A percentile compares a stretch with the other conserved stretches of the same genome.
Evolutionary conservation across 768 basidiomycete genomes (phyloP).

Genomic region (Lentinula detonsa): DNA sequence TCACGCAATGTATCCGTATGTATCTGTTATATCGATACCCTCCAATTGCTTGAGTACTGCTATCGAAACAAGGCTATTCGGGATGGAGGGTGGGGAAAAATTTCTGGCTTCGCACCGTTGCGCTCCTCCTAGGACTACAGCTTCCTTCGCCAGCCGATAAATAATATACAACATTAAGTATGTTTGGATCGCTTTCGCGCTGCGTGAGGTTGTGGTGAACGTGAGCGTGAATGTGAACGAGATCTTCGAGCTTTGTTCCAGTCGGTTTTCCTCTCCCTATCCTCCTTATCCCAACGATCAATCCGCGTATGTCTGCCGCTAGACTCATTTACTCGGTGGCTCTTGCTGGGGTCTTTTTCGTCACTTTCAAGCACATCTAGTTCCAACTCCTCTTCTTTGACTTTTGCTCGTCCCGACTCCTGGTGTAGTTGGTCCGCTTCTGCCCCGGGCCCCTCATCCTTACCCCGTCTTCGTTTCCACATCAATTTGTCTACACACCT

Average conservation of each 20-base stretch:
- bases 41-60: neutral
- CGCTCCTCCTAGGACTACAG: too few species aligned
- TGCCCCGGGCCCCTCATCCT: constrained; percentile 20
- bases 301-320: neutral
- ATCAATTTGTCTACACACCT: constrained; percentile 79
- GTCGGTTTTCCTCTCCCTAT: neutral
- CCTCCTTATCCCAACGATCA: constrained; percentile 2
- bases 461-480: constrained; percentile 77
- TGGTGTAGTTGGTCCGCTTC: constrained; percentile 9
- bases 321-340: neutral
- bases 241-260: neutral
- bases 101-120: too few species aligned
- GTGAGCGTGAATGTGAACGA: neutral
- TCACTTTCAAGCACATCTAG: neutral
- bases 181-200: neutral
- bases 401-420: neutral
- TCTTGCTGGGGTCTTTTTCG: neutral
- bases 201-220: neutral
- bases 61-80: too few species aligned
- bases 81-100: too few species aligned
- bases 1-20: neutral
- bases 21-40: neutral
- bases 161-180: neutral
- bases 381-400: neutral
- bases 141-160: too few species aligned